These are phyloP conservation scores for Phaeosphaeria sp. DNA, from an alignment of 2,329 filamentous ascomycete species.

Conservation along the genomic window DNA sequence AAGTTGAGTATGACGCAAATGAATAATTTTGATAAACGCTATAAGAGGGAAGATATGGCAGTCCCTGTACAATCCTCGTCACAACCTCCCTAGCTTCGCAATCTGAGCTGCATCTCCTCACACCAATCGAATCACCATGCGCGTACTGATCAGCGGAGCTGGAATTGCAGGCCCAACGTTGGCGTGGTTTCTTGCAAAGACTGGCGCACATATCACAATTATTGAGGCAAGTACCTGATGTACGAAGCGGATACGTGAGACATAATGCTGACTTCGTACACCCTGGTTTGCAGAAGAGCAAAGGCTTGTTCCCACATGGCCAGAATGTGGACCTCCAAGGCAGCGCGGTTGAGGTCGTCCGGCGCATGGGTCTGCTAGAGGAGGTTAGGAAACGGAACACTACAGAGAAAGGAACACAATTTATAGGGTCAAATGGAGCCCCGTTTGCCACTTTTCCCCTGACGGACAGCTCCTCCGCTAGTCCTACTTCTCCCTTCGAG, in stretches of 20 bases:
- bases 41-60: neutral
- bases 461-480: conserved; percentile 19
- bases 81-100: neutral
- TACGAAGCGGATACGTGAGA: no score
- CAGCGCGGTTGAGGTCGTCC: conserved; percentile 49
- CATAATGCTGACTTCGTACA: no score
- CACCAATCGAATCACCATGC: conserved; percentile 17
- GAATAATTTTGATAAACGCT: neutral
- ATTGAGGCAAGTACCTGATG: no score
- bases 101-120: neutral
- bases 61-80: neutral
- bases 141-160: conserved; percentile 43
- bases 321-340: conserved; percentile 55
- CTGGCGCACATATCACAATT: conserved; percentile 37
- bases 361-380: conserved; percentile 48
- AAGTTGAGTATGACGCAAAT: neutral
- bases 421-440: conserved; percentile 35
- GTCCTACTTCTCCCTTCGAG: conserved; percentile 29
- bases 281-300: no score
- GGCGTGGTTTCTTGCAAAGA: conserved; percentile 38
- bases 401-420: conserved; percentile 48
- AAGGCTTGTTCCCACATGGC: conserved; percentile 46
- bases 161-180: conserved; percentile 49
- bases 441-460: conserved; percentile 22
- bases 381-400: conserved; percentile 44